Base-by-base conservation (phyloP, 2,329 filamentous ascomycete species). In the Zymoseptoria passerinii region DNA sequence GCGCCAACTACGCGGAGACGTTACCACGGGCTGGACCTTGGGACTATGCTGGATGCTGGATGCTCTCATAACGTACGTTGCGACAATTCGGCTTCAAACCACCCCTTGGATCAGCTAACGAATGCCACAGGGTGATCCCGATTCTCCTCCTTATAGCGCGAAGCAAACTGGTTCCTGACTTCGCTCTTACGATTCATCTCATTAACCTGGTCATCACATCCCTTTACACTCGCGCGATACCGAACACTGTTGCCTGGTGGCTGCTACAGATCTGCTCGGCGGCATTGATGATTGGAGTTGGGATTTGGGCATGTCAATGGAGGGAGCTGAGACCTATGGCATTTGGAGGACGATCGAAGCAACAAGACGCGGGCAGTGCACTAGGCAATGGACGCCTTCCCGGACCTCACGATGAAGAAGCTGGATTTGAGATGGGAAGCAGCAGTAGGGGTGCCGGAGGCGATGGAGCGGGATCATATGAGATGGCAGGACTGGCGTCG, bases 161-260 rank as follows among this genome's bases (percentile, higher is more conserved):
- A 62, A 94, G 88, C 52, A 97, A 97, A 74, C 87, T 97, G 61
- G 89, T 97, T 54, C 90, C 90, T 65, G 94, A 99, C 75, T 99
- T 97, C 73, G 89, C 90, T 29, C 78, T 96, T 23, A 96, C 92
- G 2, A 82, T 96, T 18, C 90, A 95, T 76, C 82, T 89, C 72
- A 78, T 96, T 49, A 89, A 96, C 72, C 82, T 96, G 55, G 63
- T 94, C 67, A 74, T 90, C 67, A 89, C 89, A 28, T 86, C 85
- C 19, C 72, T 96, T 35, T 96, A 95, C 74, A 87, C 89, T 2
- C 84, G 85, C 68, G 81, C 83, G 8, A 71, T 97, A 28, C 94
- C 94, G 1, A 80, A 81, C 8, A 86, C 92, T 72, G 76, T 84
- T 63, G 87, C 95, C 68, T 99, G 94, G 94, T 99, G 94, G 92